Evolutionary conservation across 495 filamentous ascomycete genomes (phyloP), one percentile per base, ranked within the genome.

Genomic region (Staphylotrichum longicolle): DNA sequence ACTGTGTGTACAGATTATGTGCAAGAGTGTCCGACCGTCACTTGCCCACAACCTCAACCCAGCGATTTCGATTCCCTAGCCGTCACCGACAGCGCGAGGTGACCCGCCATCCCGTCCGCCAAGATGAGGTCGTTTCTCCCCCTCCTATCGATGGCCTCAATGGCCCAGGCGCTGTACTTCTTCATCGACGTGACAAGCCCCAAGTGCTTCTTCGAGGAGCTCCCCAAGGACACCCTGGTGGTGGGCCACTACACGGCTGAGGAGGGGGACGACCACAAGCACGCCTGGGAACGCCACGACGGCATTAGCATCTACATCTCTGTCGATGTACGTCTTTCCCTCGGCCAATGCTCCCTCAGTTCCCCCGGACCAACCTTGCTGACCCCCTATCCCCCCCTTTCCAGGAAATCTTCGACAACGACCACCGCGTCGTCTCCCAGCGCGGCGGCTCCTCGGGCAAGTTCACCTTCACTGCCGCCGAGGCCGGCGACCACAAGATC

Each of bases 131-230:
- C 71, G 49, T 66, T 81, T 67, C 74, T 83, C 63, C 74, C 79
- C 30, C 72, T 85, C 53, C 77, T 82, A 35, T 75, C 76, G 41
- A 72, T 84, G 65, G 70, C 74, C 72, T 64, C 77, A 50, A 68
- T 78, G 62, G 83, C 86, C 51, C 86, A 91, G 63, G 91, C 91
- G 44, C 85, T 98, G 59, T 92, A 96, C 85, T 96, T 98, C 84
- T 97, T 90, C 81, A 86, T 98, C 74, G 93, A 98, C 69, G 89
- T 88, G 65, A 82, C 84, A 14, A 78, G 80, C 65, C 83, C 87
- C 64, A 91, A 90, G 73, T 98, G 94, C 77, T 98, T 98, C 86
- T 96, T 89, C 78, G 94, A 98, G 80, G 95, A 98, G 76, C 84
- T 98, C 49, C 79, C 93, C 52, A 96, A 98, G 79, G 95, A 97